Evolutionary conservation across 1,139 yeast species (phyloP).

Genomic region (Kodamaea derodonti): DNA sequence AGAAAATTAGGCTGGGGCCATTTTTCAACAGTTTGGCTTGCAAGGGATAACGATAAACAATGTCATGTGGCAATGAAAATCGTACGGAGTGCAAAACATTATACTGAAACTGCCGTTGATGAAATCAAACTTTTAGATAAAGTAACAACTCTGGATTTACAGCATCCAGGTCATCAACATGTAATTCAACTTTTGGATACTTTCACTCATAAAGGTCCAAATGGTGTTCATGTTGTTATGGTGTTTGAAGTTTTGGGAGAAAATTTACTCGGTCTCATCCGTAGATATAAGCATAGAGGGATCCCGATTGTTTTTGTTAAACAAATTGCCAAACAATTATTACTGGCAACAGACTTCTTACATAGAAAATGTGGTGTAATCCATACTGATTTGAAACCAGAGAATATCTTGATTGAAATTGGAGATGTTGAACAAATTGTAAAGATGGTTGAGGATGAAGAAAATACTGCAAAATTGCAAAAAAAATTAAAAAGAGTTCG

Average conservation of each 20-base stretch:
- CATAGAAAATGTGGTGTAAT: constrained; percentile 40
- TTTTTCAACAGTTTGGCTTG: constrained; percentile 50
- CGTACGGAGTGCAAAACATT: constrained; percentile 36
- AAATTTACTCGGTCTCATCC: constrained; percentile 35
- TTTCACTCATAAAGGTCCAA: constrained; percentile 38
- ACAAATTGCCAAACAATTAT: constrained; percentile 36
- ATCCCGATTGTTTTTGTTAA: constrained; percentile 36
- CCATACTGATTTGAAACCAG: constrained; percentile 46
- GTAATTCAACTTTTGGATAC: constrained; percentile 40
- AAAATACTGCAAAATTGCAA: constrained; percentile 11
- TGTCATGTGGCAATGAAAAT: constrained; percentile 42
- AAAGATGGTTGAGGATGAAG: constrained; percentile 31
- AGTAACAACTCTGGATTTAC: constrained; percentile 24
- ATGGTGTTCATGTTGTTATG: constrained; percentile 43
- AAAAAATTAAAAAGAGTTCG: constrained; percentile 11
- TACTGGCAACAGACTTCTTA: constrained; percentile 37
- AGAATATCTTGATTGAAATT: constrained; percentile 39
- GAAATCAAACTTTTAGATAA: constrained; percentile 37
- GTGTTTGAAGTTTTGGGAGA: constrained; percentile 44
- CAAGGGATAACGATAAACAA: constrained; percentile 33
- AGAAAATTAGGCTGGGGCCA: constrained; percentile 50
- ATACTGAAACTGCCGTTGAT: constrained; percentile 42
- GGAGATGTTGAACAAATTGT: constrained; percentile 36
- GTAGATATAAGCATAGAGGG: constrained; percentile 37
- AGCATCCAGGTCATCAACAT: constrained; percentile 37